phyloP scores from a whole-genome alignment of 83 land plant genomes.

The Larix sibirica region DNA sequence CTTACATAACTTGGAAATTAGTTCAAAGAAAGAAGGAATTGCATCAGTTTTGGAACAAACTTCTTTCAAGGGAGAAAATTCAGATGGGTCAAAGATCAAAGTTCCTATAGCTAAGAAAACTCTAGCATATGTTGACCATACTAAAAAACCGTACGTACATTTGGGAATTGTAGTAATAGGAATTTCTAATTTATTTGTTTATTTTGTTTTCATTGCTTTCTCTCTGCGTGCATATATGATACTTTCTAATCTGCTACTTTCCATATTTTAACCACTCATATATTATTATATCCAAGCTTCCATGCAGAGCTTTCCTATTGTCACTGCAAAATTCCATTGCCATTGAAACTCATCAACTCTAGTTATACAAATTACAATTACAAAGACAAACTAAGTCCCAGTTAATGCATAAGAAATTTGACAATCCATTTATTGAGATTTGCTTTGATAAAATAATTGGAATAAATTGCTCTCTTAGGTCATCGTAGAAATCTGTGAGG shows the following conservation, averaged over 20 bases:
- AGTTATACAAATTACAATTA: not conserved
- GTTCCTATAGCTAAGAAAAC: not conserved
- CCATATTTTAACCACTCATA: not conserved
- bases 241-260: not conserved
- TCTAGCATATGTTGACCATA: not conserved
- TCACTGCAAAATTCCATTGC: not conserved
- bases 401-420: not conserved
- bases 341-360: not conserved
- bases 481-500: not conserved
- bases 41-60: not conserved
- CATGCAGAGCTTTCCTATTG: not conserved
- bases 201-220: not conserved
- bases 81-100: not conserved
- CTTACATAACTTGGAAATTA: not conserved
- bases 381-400: not conserved
- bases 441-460: not conserved
- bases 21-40: constrained; percentile 1
- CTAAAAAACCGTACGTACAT: not conserved
- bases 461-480: not conserved
- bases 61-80: not conserved
- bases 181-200: not conserved
- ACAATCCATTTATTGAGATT: not conserved
- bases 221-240: not conserved
- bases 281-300: no score
- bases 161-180: not conserved